These are phyloP conservation scores for Ustilago esculenta DNA, from an alignment of 1,284 basidiomycete genomes.

Conservation along the genomic window DNA sequence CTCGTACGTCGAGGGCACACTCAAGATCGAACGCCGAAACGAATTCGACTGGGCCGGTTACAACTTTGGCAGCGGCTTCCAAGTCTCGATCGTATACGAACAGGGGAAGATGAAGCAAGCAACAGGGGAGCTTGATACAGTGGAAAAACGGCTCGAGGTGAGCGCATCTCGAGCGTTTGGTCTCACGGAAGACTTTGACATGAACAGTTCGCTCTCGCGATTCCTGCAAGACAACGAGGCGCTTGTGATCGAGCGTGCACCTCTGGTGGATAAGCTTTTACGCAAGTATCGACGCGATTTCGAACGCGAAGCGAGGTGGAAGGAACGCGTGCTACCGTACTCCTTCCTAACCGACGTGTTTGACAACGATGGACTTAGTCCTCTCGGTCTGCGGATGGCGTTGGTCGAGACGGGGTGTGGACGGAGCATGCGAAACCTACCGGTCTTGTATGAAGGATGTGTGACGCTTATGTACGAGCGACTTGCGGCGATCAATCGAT, in stretches of 20 bases:
- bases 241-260: slow-evolving; percentile 71
- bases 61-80: slow-evolving; percentile 73
- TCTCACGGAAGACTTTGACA: slow-evolving; percentile 75
- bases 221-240: slow-evolving; percentile 76
- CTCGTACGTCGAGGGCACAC: slow-evolving; percentile 71
- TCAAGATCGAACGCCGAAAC: slow-evolving; percentile 74
- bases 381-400: slow-evolving; percentile 68
- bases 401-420: slow-evolving; percentile 71
- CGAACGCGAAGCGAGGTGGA: slow-evolving; percentile 72
- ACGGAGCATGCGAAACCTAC: slow-evolving; percentile 72
- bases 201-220: slow-evolving; percentile 74
- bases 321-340: slow-evolving; percentile 74
- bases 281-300: slow-evolving; percentile 73
- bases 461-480: slow-evolving; percentile 74
- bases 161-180: slow-evolving; percentile 73
- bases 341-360: slow-evolving; percentile 74
- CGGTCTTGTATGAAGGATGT: slow-evolving; percentile 71
- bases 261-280: slow-evolving; percentile 71
- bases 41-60: slow-evolving; percentile 73
- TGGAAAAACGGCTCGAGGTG: slow-evolving; percentile 70
- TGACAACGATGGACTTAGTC: slow-evolving; percentile 45
- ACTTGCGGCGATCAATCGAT: slow-evolving; percentile 71
- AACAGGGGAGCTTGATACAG: slow-evolving; percentile 42
- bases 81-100: slow-evolving; percentile 74
- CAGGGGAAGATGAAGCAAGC: slow-evolving; percentile 59